A percentile compares a stretch with the other conserved stretches of the same genome.
Conservation (phyloP, 148 eudicot genomes). For the Simmondsia chinensis region DNA sequence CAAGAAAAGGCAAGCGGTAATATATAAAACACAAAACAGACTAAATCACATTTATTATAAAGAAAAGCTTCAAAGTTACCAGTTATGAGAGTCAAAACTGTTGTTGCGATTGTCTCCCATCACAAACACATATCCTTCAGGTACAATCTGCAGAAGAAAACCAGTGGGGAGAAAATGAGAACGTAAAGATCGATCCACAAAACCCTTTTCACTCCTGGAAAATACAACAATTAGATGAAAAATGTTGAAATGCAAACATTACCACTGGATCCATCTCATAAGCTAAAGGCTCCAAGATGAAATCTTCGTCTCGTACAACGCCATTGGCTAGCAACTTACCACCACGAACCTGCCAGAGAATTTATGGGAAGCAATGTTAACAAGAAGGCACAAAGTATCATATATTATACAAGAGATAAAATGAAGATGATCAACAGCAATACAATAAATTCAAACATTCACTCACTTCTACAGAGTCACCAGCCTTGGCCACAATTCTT, state of each 20-base stretch:
- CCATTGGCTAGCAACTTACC: constrained; percentile 71
- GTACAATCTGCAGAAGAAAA: constrained; percentile 46
- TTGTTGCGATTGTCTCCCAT: constrained; percentile 95
- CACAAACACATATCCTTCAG: constrained; percentile 85
- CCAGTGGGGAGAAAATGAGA: no score
- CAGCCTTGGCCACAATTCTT: constrained; percentile 80
- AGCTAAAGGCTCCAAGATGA: constrained; percentile 71
- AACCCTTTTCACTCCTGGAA: not conserved
- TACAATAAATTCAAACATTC: not conserved
- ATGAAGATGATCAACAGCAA: not conserved
- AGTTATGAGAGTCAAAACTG: constrained; percentile 85
- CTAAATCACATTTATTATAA: not conserved
- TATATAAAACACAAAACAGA: no score
- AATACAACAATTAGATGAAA: not conserved
- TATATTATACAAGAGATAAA: not conserved
- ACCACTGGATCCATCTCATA: constrained; percentile 84
- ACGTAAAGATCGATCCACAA: not conserved
- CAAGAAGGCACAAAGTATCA: not conserved
- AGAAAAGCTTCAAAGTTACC: constrained; percentile 28
- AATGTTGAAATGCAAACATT: not conserved
- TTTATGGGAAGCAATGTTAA: not conserved
- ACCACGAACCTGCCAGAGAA: constrained; percentile 39
- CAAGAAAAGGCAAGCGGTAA: no score
- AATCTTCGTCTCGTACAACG: constrained; percentile 58
- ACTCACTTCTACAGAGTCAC: constrained; percentile 76